These are phyloP conservation scores for Pelargonium cotyledonis DNA, from an alignment of 441 rosid genomes.

Conservation along the genomic window DNA sequence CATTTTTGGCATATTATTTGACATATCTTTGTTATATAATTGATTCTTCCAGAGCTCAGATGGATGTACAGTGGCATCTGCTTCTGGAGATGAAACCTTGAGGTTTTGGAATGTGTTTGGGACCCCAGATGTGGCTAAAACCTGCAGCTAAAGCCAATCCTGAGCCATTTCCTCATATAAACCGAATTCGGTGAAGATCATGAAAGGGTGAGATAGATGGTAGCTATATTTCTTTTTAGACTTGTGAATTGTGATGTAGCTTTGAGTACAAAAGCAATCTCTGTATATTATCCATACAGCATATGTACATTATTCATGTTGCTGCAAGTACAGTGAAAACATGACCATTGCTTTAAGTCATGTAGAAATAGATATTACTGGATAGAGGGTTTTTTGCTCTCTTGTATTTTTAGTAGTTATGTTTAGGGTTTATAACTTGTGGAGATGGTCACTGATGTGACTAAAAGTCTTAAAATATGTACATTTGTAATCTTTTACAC, in stretches of 20 bases:
- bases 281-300: neutral
- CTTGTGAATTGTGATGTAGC: neutral
- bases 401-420: too few species aligned
- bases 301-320: too few species aligned
- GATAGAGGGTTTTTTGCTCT: too few species aligned
- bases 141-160: conserved; percentile 22
- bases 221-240: neutral
- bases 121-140: conserved; percentile 26
- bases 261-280: neutral
- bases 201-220: neutral
- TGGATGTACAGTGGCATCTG: conserved; percentile 40
- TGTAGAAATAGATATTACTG: too few species aligned
- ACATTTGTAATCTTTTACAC: too few species aligned
- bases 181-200: conserved; percentile 31
- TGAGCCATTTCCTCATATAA: conserved; percentile 31
- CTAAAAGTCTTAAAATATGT: too few species aligned
- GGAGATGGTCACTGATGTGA: too few species aligned
- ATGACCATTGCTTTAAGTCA: neutral
- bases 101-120: conserved; percentile 44
- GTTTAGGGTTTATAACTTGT: too few species aligned
- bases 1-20: neutral
- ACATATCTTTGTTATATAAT: neutral
- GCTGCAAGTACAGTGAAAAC: neutral
- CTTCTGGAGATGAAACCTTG: conserved; percentile 39
- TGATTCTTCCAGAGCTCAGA: conserved; percentile 31